Conservation (phyloP, 495 filamentous ascomycete genomes). For the Viridothelium virens region DNA sequence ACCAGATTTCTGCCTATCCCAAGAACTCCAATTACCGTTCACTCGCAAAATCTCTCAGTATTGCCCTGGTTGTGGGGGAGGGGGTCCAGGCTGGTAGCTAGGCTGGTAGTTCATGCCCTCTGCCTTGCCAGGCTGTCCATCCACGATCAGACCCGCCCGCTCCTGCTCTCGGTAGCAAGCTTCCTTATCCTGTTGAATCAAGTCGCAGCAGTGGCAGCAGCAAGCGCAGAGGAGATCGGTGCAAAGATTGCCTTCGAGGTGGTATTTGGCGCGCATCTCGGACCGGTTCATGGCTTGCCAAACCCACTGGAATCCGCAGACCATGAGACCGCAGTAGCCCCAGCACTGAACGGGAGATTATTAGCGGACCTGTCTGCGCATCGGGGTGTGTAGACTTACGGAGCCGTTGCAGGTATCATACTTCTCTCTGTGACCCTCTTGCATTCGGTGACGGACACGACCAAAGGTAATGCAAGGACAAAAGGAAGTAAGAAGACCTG, state of each 20-base stretch:
- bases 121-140: conserved; percentile 13
- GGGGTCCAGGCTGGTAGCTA: background rate
- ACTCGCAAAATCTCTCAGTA: background rate
- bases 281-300: conserved; percentile 47
- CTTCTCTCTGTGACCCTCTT: conserved; percentile 40
- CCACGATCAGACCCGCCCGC: conserved; percentile 11
- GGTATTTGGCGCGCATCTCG: conserved; percentile 46
- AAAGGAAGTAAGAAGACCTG: conserved; percentile 40
- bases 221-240: conserved; percentile 44
- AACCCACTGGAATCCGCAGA: conserved; percentile 37
- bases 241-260: conserved; percentile 46
- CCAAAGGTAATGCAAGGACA: conserved; percentile 50
- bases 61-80: too few relatives aligned
- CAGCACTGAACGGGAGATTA: conserved; percentile 19
- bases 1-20: too few relatives aligned
- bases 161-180: conserved; percentile 21
- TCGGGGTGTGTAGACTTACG: conserved; percentile 32
- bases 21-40: too few relatives aligned
- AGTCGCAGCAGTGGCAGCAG: conserved; percentile 47
- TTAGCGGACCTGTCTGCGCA: background rate
- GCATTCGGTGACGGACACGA: conserved; percentile 41
- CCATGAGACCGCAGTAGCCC: conserved; percentile 24
- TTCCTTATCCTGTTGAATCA: conserved; percentile 52
- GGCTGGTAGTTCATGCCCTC: conserved; percentile 16
- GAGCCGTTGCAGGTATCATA: conserved; percentile 42